Evolutionary conservation across 1,284 basidiomycete species (phyloP).

Genomic region (Cerioporus squamosus): DNA sequence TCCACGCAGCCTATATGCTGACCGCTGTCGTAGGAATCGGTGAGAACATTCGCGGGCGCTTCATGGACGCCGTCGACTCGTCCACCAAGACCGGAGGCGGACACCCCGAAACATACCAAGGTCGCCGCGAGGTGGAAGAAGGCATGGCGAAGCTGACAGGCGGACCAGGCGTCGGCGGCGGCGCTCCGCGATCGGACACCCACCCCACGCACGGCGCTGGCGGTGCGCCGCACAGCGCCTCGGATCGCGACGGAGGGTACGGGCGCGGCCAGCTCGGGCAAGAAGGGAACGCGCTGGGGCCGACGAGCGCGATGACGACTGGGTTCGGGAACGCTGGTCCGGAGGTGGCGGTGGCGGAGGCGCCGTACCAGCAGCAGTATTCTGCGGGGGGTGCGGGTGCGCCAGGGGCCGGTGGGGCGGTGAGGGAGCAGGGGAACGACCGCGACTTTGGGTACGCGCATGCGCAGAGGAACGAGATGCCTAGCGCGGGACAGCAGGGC

Average conservation of each 20-base stretch:
- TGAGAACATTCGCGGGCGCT: conserved; percentile 18
- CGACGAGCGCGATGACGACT: neutral
- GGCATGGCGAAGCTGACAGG: conserved; percentile 21
- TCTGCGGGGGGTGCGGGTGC: neutral
- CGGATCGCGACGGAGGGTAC: neutral
- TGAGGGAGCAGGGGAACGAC: conserved; percentile 9
- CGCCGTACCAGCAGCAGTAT: conserved; percentile 6
- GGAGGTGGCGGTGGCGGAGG: neutral
- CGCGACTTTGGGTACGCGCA: conserved; percentile 12
- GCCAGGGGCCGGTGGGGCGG: neutral
- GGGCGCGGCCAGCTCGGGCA: neutral
- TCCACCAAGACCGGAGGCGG: neutral
- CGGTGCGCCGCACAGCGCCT: neutral
- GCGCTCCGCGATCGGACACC: neutral
- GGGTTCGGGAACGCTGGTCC: conserved; percentile 9
- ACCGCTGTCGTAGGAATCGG: conserved; percentile 16
- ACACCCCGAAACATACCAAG: conserved; percentile 13
- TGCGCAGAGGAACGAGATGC: neutral
- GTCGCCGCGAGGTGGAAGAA: conserved; percentile 16
- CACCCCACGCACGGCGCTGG: neutral
- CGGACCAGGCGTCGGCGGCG: neutral
- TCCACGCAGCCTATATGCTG: too few species aligned
- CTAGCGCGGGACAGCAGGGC: neutral
- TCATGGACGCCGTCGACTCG: conserved; percentile 16
- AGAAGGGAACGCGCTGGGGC: conserved; percentile 5